Evolutionary conservation across 192 early-diverging fungal species (phyloP).

Genomic region (Umbelopsis isabellina): DNA sequence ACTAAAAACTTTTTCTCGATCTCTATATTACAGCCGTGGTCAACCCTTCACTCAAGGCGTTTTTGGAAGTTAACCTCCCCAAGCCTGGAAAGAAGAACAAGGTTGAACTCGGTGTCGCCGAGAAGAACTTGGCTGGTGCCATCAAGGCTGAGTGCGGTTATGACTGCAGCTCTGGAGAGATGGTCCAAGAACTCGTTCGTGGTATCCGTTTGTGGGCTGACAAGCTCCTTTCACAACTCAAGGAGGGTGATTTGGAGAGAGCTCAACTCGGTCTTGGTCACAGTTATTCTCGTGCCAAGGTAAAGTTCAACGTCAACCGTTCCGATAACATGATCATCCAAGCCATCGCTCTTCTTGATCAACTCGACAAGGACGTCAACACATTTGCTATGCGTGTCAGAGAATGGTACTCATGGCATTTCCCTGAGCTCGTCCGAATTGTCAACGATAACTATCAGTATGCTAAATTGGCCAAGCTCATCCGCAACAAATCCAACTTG

Average conservation of each 20-base stretch:
- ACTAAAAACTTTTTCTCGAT: not conserved
- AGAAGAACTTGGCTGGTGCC: constrained; percentile 78
- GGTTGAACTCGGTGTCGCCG: constrained; percentile 83
- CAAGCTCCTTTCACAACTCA: constrained; percentile 85
- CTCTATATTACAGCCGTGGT: constrained; percentile 67
- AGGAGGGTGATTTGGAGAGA: constrained; percentile 89
- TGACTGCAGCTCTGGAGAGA: constrained; percentile 81
- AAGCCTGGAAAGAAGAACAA: constrained; percentile 75
- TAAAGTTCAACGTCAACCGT: constrained; percentile 99
- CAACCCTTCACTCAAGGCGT: constrained; percentile 86
- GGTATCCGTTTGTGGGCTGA: constrained; percentile 92
- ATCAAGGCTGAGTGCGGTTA: constrained; percentile 78
- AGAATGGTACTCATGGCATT: constrained; percentile 99
- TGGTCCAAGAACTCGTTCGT: constrained; percentile 88
- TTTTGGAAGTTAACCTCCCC: constrained; percentile 94
- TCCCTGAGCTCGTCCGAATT: constrained; percentile 98
- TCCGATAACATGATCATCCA: constrained; percentile 97
- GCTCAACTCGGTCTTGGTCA: constrained; percentile 98
- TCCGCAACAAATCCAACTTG: constrained; percentile 92
- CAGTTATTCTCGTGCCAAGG: constrained; percentile 97
- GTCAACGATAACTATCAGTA: constrained; percentile 91
- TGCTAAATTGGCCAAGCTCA: constrained; percentile 86
- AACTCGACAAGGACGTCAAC: constrained; percentile 99
- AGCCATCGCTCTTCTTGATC: constrained; percentile 92
- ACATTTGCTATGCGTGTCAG: constrained; percentile 95